Percentiles rank a stretch among this genome's conserved stretches.
Evolutionary conservation across 2,329 filamentous ascomycete genomes (phyloP).

Genomic region (Aspergillus tubingensis): DNA sequence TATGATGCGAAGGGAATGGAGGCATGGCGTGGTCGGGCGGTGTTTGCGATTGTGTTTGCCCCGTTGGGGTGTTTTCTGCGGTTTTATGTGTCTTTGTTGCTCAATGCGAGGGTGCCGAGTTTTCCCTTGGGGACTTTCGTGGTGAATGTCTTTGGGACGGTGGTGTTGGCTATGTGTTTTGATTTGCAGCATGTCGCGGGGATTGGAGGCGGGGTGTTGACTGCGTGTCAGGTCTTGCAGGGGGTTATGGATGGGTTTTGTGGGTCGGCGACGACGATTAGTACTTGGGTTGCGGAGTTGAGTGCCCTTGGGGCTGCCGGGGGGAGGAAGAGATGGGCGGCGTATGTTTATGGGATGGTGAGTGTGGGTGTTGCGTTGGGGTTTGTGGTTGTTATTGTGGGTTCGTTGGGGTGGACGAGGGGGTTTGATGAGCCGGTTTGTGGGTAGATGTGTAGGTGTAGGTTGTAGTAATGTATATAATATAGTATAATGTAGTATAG

Average conservation of each 20-base stretch:
- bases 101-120: constrained; percentile 66
- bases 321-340: constrained; percentile 49
- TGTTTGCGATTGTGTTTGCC: constrained; percentile 80
- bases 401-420: constrained; percentile 57
- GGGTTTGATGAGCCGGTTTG: constrained; percentile 42
- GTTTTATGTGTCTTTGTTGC: constrained; percentile 68
- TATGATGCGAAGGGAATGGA: constrained; percentile 39
- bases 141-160: constrained; percentile 77
- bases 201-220: constrained; percentile 47
- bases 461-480: too few relatives aligned
- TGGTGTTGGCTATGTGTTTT: constrained; percentile 72
- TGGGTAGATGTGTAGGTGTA: constrained; percentile 14
- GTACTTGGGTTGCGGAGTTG: constrained; percentile 67
- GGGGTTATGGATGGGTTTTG: constrained; percentile 69
- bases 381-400: constrained; percentile 57
- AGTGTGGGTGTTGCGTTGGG: constrained; percentile 53
- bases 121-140: constrained; percentile 87
- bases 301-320: constrained; percentile 42
- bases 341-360: constrained; percentile 61
- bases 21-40: constrained; percentile 71
- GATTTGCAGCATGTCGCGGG: constrained; percentile 70
- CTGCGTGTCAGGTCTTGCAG: constrained; percentile 68
- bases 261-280: constrained; percentile 66
- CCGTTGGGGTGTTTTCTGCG: constrained; percentile 75
- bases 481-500: too few relatives aligned